Evolutionary conservation across 768 basidiomycete species (phyloP), one percentile per base, ranked within the genome.

Genomic region (Holtermannia corniformis): DNA sequence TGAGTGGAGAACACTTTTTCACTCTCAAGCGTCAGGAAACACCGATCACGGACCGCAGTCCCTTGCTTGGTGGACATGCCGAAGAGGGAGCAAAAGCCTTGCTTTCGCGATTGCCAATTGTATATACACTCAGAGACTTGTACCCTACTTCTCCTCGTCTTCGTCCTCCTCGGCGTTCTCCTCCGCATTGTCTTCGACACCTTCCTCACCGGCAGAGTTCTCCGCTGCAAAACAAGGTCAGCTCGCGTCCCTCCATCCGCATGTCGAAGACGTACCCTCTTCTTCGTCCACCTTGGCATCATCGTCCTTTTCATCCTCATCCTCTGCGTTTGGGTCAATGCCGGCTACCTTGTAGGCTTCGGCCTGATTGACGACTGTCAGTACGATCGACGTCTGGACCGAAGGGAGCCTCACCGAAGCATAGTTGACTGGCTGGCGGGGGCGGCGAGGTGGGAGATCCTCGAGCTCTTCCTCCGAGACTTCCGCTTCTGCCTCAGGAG

Each of bases 261-360:
- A 24, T 3, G 23, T 19, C 37, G 13, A 23, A 20, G 14, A 54
- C 60, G 57, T 40, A 60, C 57, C 62, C n/a, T 64, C 66, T 42
- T 63, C 63, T 21, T 64, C 62, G 28, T 63, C 62, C 25, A 55
- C 60, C 23, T 70, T 79, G 3, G 76, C 73, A 23, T 79, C 79
- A 2, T 78, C 79, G 10, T 82, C 77, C 4, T 82, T 80, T 10
- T 82, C 84, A 1, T 81, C 77, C 24, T 81, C 80, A 60, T 77
- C 74, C 41, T 73, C 70, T 7, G 50, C 68, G 41, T 52, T 59
- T 19, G 50, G 55, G 25, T 62, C 51, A 45, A 66, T 53, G 10
- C 56, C 63, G 41, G 62, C 59, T 23, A 56, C 54, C 44, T 62
- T 46, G 51, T 49, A 42, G 59, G 71, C 47, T 49, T 64, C 46